Evolutionary conservation across 768 basidiomycete genomes (phyloP).

Genomic region (Dacryopinax spathularia): DNA sequence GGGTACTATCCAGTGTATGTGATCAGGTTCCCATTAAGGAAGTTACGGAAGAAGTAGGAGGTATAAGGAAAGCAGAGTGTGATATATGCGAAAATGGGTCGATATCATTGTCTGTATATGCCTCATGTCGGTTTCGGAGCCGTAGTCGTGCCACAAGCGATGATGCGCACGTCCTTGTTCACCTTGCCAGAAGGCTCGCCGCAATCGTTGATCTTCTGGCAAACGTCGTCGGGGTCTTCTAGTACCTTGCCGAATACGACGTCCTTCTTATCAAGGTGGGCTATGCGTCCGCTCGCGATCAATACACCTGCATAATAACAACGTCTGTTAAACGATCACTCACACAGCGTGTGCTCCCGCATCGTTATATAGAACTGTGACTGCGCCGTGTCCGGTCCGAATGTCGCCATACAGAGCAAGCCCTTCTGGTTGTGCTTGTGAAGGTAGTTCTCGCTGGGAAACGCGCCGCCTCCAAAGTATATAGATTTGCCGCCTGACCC

Average conservation of each 20-base stretch:
- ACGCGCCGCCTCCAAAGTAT: neutral
- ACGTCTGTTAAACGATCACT: neutral
- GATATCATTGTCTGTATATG: neutral
- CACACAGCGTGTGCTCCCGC: neutral
- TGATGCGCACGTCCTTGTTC: neutral
- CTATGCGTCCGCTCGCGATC: neutral
- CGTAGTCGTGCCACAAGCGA: neutral
- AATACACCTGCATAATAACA: neutral
- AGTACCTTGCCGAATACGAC: constrained; percentile 2
- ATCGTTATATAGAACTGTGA: constrained; percentile 1
- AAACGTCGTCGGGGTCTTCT: constrained; percentile 1
- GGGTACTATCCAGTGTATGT: no score
- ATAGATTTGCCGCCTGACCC: neutral
- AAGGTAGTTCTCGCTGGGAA: constrained; percentile 2
- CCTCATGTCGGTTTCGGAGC: neutral
- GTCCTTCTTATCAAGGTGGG: neutral
- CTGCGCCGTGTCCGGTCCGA: neutral
- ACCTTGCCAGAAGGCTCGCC: neutral
- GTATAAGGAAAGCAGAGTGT: neutral
- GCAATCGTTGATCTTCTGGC: constrained; percentile 2
- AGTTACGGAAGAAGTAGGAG: neutral
- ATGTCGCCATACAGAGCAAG: neutral
- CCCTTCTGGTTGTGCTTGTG: constrained; percentile 4
- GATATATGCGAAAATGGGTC: neutral
- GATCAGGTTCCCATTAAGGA: neutral